Base-by-base conservation (phyloP, 83 land plant genomes). In the Diphasiastrum complanatum region DNA sequence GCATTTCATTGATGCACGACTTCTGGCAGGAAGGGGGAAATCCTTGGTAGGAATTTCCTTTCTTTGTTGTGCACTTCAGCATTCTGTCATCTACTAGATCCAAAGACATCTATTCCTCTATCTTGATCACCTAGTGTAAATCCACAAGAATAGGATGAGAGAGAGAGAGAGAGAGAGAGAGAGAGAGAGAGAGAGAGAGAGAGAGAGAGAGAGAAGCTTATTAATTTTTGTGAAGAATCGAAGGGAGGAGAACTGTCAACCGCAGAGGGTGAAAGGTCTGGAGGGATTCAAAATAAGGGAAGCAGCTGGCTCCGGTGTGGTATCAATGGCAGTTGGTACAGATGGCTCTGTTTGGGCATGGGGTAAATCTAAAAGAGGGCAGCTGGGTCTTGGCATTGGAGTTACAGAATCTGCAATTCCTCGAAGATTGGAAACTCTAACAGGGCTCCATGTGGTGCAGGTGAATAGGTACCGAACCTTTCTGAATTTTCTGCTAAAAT, bases 341-440 rank as follows among this genome's bases (percentile, higher is more conserved):
- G 86, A 89, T 75, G 99, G 99, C 16, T 70, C 86, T 22, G 61
- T 93, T 55, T 93, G 96, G 96, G 85, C 80, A 5, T 93, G 99
- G 99, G 99, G 99, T 27, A 83, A 64, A 64, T 93, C 96, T 2
- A 93, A 89, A 60, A 78, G 86, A 26, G 99, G 99, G 12, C 99
- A 93, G 67, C 84, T 93, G 62, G 99, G 99, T 18, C 86, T 93
- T 45, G 96, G 89, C 23, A 43, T 65, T 71, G 81, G 63, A 33
- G 54, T 85, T 20, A 79, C 43, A 0, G 82, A 85, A 48, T 69
- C 92, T 64, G 24, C 48, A 20, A 19, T 55, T 40, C 99, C 99
- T 20, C 67, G 78, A 8, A 78, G 64, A 52, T 80, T 93, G 45
- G 72, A 76, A 52, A 78, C 89, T 18, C 74, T 93, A 34, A 64